Conservation (phyloP, 768 basidiomycete genomes). For the Flagelloscypha sp. region DNA sequence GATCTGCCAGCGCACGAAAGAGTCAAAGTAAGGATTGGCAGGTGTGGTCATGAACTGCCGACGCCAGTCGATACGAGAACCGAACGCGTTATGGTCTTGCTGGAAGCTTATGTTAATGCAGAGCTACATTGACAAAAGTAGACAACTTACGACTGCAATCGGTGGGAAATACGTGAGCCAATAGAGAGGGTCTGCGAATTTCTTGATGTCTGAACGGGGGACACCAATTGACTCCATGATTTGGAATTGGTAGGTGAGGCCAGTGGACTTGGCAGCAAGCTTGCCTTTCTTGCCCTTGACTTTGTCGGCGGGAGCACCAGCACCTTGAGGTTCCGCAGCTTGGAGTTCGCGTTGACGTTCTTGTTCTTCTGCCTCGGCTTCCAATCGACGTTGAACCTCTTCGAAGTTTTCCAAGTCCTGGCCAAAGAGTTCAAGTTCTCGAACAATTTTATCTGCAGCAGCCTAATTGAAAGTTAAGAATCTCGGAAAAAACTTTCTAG, state of each 20-base stretch:
- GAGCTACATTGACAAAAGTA: not conserved
- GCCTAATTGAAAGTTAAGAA: slow-evolving; percentile 41
- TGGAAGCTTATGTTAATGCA: slow-evolving; percentile 20
- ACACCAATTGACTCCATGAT: slow-evolving; percentile 94
- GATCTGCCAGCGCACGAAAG: slow-evolving; percentile 97
- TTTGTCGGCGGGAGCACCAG: slow-evolving; percentile 34
- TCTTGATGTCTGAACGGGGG: slow-evolving; percentile 83
- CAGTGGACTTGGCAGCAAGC: slow-evolving; percentile 85
- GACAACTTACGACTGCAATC: slow-evolving; percentile 66
- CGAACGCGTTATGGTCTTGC: slow-evolving; percentile 75
- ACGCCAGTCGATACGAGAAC: slow-evolving; percentile 97
- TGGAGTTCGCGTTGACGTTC: slow-evolving; percentile 33
- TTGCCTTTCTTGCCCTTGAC: slow-evolving; percentile 95
- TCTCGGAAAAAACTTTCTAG: too few relatives aligned
- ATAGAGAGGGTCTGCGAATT: slow-evolving; percentile 90
- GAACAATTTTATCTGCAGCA: slow-evolving; percentile 93
- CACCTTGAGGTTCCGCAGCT: slow-evolving; percentile 31
- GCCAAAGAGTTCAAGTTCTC: slow-evolving; percentile 96
- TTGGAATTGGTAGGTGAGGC: slow-evolving; percentile 95
- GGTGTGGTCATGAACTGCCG: slow-evolving; percentile 91
- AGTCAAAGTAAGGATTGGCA: slow-evolving; percentile 93
- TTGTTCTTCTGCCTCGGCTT: slow-evolving; percentile 36
- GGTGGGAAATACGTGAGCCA: slow-evolving; percentile 96
- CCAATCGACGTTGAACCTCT: slow-evolving; percentile 33
- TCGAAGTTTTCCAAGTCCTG: slow-evolving; percentile 72